Evolutionary conservation across 2,329 filamentous ascomycete species (phyloP).

Genomic region (Fusarium sambucinum): DNA sequence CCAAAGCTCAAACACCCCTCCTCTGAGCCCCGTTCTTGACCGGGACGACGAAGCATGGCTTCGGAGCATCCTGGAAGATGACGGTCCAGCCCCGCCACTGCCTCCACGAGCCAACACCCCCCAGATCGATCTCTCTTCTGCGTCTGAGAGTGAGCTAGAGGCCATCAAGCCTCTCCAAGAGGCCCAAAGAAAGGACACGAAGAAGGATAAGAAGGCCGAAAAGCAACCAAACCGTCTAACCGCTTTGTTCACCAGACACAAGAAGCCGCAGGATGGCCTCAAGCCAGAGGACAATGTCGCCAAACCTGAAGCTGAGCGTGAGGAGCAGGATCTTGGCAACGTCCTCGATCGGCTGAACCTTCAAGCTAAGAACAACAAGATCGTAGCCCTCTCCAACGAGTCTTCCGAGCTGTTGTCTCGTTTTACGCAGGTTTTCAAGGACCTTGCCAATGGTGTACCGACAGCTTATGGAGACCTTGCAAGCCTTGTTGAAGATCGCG

Average conservation of each 20-base stretch:
- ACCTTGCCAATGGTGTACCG: slow-evolving; percentile 90
- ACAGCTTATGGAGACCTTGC: slow-evolving; percentile 93
- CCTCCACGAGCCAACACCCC: slow-evolving; percentile 66
- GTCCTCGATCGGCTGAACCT: slow-evolving; percentile 89
- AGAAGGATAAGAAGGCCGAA: slow-evolving; percentile 49
- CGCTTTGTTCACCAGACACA: slow-evolving; percentile 54
- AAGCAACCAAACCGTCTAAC: slow-evolving; percentile 55
- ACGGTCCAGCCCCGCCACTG: slow-evolving; percentile 64
- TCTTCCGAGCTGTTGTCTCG: slow-evolving; percentile 83
- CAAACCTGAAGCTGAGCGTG: slow-evolving; percentile 59
- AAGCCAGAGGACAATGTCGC: slow-evolving; percentile 56
- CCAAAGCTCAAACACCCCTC: slow-evolving; percentile 46
- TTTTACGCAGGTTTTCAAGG: slow-evolving; percentile 92
- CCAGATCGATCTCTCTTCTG: slow-evolving; percentile 56
- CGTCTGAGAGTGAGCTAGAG: slow-evolving; percentile 42
- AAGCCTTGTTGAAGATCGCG: slow-evolving; percentile 69
- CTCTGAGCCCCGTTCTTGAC: slow-evolving; percentile 62
- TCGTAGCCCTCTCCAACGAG: slow-evolving; percentile 85
- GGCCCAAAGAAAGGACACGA: slow-evolving; percentile 51
- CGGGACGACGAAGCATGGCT: slow-evolving; percentile 71
- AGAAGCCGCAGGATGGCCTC: slow-evolving; percentile 56
- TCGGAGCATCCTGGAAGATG: slow-evolving; percentile 62
- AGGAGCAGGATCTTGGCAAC: slow-evolving; percentile 78
- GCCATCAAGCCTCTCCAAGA: slow-evolving; percentile 48
- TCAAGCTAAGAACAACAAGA: slow-evolving; percentile 84